Evolutionary conservation across 2,329 filamentous ascomycete species (phyloP).

Genomic region (Beauveria australis): DNA sequence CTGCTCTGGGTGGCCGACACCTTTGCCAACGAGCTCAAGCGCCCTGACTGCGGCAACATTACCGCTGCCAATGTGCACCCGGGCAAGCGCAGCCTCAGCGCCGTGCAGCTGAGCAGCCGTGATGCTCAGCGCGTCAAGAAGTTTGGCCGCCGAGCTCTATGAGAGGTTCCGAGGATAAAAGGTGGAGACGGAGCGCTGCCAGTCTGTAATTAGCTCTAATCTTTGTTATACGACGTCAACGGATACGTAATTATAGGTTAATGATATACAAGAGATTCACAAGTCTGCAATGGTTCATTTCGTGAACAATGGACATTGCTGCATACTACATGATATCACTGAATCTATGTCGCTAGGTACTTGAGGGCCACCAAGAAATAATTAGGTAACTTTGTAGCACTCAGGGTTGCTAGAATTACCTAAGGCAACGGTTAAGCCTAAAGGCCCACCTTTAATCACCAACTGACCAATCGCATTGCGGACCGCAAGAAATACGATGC

Average conservation of each 20-base stretch:
- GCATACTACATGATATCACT: neutral
- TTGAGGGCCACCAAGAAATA: neutral
- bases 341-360: neutral
- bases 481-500: slow-evolving; percentile 6
- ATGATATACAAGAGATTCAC: neutral
- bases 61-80: slow-evolving; percentile 29
- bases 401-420: neutral
- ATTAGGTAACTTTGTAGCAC: too few relatives aligned
- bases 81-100: slow-evolving; percentile 27
- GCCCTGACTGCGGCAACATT: slow-evolving; percentile 48
- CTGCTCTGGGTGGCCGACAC: slow-evolving; percentile 57
- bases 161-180: neutral
- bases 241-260: neutral
- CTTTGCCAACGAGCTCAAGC: slow-evolving; percentile 46
- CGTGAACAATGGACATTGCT: neutral
- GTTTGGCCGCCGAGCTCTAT: slow-evolving; percentile 26
- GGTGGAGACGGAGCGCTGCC: neutral
- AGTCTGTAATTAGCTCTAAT: neutral
- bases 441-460: neutral
- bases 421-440: too few relatives aligned
- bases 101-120: slow-evolving; percentile 37
- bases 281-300: neutral
- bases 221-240: neutral
- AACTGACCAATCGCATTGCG: neutral
- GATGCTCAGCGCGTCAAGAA: slow-evolving; percentile 42